phyloP scores from a whole-genome alignment of 345 rosid genomes.

The Gossypium thurberi region DNA sequence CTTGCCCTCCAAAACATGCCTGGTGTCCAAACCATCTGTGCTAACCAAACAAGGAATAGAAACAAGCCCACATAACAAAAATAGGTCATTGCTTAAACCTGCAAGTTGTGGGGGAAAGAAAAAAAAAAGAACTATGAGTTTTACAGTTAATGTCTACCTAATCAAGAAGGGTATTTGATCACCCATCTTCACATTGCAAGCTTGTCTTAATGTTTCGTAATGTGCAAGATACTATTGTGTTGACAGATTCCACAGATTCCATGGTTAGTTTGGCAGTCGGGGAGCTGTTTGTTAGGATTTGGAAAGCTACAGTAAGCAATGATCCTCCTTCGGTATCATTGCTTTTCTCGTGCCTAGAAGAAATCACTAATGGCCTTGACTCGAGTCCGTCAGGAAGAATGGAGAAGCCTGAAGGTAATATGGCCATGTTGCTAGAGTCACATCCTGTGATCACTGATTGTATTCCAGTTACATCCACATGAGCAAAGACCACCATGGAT shows the following conservation, averaged over 20 bases:
- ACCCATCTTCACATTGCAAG: constrained; percentile 80
- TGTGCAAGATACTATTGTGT: constrained; percentile 68
- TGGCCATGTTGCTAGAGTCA: constrained; percentile 74
- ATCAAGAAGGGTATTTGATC: constrained; percentile 16
- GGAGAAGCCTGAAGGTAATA: constrained; percentile 90
- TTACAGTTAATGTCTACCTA: constrained; percentile 25
- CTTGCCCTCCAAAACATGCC: constrained; percentile 6
- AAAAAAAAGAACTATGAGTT: constrained; percentile 20
- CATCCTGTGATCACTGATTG: constrained; percentile 85
- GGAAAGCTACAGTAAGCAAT: constrained; percentile 75
- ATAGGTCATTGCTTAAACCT: constrained; percentile 8
- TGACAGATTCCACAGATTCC: constrained; percentile 85
- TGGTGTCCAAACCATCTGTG: constrained; percentile 7
- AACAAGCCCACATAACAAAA: constrained; percentile 21
- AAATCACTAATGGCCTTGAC: constrained; percentile 80
- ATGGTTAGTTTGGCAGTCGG: constrained; percentile 59
- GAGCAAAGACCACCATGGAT: constrained; percentile 76
- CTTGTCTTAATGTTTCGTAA: constrained; percentile 68
- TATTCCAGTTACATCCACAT: constrained; percentile 67
- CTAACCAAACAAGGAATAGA: constrained; percentile 17
- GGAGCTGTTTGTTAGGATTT: constrained; percentile 58
- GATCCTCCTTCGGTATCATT: constrained; percentile 73
- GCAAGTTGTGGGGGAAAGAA: not conserved
- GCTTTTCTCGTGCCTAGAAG: constrained; percentile 72
- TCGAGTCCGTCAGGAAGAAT: constrained; percentile 86